Evolutionary conservation across 2,329 filamentous ascomycete species (phyloP).

Genomic region (Pyrenophora seminiperda): DNA sequence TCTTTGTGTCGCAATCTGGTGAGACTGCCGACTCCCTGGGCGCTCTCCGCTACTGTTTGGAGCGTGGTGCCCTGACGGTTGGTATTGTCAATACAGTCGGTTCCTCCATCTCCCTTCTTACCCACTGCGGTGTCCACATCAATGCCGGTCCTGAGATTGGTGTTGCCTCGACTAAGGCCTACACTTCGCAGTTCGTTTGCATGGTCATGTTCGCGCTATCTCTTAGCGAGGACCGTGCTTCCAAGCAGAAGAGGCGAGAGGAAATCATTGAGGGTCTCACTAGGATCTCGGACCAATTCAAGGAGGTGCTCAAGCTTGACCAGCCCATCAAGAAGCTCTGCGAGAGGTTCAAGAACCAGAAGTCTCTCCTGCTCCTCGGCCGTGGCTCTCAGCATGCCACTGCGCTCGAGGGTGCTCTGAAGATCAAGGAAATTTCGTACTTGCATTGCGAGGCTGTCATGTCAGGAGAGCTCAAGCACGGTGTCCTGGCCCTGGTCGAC

Average conservation of each 20-base stretch:
- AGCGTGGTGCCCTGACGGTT: conserved; percentile 94
- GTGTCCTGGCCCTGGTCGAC: conserved; percentile 94
- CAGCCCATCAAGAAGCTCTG: conserved; percentile 94
- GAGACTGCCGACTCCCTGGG: conserved; percentile 98
- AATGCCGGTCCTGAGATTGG: conserved; percentile 98
- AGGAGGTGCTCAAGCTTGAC: conserved; percentile 87
- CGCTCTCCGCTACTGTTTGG: conserved; percentile 96
- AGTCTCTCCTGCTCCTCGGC: conserved; percentile 89
- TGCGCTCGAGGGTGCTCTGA: conserved; percentile 92
- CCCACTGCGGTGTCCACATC: conserved; percentile 99
- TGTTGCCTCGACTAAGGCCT: conserved; percentile 98
- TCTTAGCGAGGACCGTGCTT: conserved; percentile 93
- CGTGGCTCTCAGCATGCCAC: conserved; percentile 97
- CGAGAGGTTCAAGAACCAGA: conserved; percentile 94
- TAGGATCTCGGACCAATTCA: conserved; percentile 89
- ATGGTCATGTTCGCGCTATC: conserved; percentile 99
- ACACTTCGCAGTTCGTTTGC: conserved; percentile 98
- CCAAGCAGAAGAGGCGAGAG: conserved; percentile 86
- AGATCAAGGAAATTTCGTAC: conserved; percentile 99
- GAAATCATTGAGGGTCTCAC: conserved; percentile 95
- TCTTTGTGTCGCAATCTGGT: conserved; percentile 98
- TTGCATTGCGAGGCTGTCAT: conserved; percentile 99
- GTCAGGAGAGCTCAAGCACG: conserved; percentile 99
- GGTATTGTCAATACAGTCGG: conserved; percentile 99
- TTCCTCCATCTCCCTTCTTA: conserved; percentile 97